These are phyloP conservation scores for Fusarium sterilihyphosum DNA, from an alignment of 2,329 filamentous ascomycete genomes.

Conservation along the genomic window DNA sequence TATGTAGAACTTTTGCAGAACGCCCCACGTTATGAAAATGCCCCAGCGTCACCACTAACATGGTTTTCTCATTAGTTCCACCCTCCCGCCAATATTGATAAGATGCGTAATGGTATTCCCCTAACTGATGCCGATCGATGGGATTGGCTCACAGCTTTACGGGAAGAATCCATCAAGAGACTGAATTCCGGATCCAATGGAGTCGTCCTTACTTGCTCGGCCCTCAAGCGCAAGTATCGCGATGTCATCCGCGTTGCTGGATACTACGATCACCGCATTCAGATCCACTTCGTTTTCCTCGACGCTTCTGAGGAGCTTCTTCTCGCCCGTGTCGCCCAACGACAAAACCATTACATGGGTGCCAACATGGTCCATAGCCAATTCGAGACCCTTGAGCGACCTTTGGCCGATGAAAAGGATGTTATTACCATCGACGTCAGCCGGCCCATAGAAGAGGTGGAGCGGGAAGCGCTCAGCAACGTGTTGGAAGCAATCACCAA, in stretches of 20 bases:
- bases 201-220: conserved; percentile 96
- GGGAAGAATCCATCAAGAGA: conserved; percentile 70
- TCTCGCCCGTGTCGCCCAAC: conserved; percentile 75
- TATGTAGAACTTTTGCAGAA: conserved; percentile 53
- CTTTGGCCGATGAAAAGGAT: conserved; percentile 74
- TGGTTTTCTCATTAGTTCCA: conserved; percentile 68
- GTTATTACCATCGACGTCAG: conserved; percentile 77
- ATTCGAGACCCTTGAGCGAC: conserved; percentile 86
- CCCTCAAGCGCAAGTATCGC: conserved; percentile 95
- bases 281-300: conserved; percentile 93
- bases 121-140: conserved; percentile 94
- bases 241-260: conserved; percentile 87
- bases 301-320: conserved; percentile 80
- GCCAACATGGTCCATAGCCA: conserved; percentile 95
- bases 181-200: conserved; percentile 69
- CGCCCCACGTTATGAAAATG: conserved; percentile 1
- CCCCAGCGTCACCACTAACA: conserved; percentile 38
- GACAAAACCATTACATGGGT: conserved; percentile 94
- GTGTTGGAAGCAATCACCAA: conserved; percentile 63
- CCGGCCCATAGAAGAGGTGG: conserved; percentile 66
- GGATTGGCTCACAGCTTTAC: conserved; percentile 91
- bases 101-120: conserved; percentile 87
- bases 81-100: conserved; percentile 81
- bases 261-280: conserved; percentile 77
- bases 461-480: conserved; percentile 66